phyloP scores from a whole-genome alignment of 164 flowering plant species.

The Piper betle region DNA sequence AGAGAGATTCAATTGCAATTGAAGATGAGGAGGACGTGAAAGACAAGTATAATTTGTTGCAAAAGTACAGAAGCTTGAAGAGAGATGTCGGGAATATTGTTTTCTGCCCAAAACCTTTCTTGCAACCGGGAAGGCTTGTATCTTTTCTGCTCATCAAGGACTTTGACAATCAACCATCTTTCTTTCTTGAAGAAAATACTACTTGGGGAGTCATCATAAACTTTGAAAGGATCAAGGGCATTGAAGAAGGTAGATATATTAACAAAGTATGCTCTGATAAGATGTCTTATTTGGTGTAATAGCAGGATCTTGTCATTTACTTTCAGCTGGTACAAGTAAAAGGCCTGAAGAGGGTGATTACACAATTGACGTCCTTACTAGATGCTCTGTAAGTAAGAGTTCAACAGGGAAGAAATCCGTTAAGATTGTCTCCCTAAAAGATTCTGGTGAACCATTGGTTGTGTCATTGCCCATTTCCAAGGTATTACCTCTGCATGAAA shows the following conservation, averaged over 20 bases:
- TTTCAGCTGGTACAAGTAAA: conserved; percentile 48
- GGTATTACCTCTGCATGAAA: conserved; percentile 20
- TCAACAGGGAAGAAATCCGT: conserved; percentile 40
- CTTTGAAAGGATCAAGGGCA: conserved; percentile 53
- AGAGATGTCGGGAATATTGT: conserved; percentile 68
- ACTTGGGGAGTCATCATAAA: conserved; percentile 93
- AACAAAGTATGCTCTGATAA: no score
- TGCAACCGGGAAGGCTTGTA: conserved; percentile 84
- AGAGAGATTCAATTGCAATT: conserved; percentile 78
- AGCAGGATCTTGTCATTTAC: not conserved
- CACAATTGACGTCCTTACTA: conserved; percentile 75
- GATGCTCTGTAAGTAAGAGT: conserved; percentile 59
- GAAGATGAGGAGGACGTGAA: conserved; percentile 88
- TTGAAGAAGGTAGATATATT: conserved; percentile 53
- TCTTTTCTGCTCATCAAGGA: conserved; percentile 35
- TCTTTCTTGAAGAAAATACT: conserved; percentile 48
- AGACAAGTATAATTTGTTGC: conserved; percentile 55
- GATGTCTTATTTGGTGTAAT: no score
- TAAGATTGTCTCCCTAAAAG: conserved; percentile 50
- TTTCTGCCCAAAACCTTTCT: conserved; percentile 68
- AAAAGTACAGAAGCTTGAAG: conserved; percentile 64
- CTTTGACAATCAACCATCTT: conserved; percentile 42
- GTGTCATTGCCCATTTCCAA: conserved; percentile 71
- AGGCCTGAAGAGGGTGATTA: conserved; percentile 82
- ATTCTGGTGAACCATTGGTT: conserved; percentile 72